Base-by-base conservation (phyloP, 2,329 filamentous ascomycete genomes). In the Colletotrichum paranaense region DNA sequence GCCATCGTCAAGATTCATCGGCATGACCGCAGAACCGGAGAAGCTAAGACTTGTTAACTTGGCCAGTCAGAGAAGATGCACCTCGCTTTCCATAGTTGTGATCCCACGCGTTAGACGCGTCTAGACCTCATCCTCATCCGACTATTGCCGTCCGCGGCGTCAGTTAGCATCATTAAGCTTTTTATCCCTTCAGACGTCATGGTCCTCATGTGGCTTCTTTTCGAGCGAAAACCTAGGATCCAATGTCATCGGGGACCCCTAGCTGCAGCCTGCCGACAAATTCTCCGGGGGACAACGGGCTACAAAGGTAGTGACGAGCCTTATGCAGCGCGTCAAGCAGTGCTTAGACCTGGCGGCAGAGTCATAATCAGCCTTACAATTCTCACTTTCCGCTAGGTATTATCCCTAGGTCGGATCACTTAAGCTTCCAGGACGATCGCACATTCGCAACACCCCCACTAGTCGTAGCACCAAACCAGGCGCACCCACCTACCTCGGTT, bases 361-460 rank as follows among this genome's bases (percentile, higher is more conserved):
- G 4, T 28, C 28, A 49, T 32, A 65, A 38, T 58, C 52, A 69
- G 67, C 60, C 60, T 69, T 58, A 65, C 52, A n/a, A 26, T 26
- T 58, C n/a, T 16, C n/a, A n/a, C 11, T 52, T 14, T 11, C 22
- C 22, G 22, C 52, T n/a, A 32, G 26, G 16, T 42, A 19, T 19
- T 42, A 19, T 8, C 16, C 38, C 14, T 19, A 53, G 52, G 49
- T 65, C 67, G 63, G 52, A 38, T 38, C 60, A 58, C 35, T 65
- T 58, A 64, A 38, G n/a, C 59, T 58, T 64, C n/a, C 19, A 24
- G 32, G 32, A 35, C 32, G 32, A 35, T 35, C 11, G 32, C 32
- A 35, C 32, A 35, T 35, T 26, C 52, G 52, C 57, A 42, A 14
- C 24, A 16, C 19, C 16, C 35, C 24, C 38, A 22, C 30, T 46